Percentiles rank a stretch among this genome's conserved stretches.
phyloP scores from a whole-genome alignment of 768 basidiomycete genomes.

The Boletus rubescentipes region DNA sequence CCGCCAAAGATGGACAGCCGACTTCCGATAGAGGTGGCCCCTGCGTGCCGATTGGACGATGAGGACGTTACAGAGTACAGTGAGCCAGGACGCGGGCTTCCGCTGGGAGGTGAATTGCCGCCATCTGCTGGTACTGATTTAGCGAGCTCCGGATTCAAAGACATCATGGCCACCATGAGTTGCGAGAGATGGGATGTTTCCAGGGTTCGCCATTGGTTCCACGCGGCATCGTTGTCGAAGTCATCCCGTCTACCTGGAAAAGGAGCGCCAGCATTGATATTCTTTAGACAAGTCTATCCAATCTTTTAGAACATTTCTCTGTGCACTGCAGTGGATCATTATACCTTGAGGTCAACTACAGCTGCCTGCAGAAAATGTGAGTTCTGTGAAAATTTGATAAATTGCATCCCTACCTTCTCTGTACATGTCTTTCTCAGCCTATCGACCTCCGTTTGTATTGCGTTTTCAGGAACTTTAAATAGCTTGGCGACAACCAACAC shows the following conservation, averaged over 20 bases:
- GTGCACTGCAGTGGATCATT: not conserved
- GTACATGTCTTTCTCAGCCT: slow-evolving; percentile 62
- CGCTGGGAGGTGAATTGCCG: slow-evolving; percentile 15
- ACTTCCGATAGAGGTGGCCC: slow-evolving; percentile 65
- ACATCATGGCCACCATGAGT: slow-evolving; percentile 83
- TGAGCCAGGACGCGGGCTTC: slow-evolving; percentile 52
- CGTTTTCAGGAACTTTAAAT: slow-evolving; percentile 70
- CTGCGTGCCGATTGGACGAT: slow-evolving; percentile 48
- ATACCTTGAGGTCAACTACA: slow-evolving; percentile 81
- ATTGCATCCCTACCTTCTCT: slow-evolving; percentile 56
- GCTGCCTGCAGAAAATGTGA: slow-evolving; percentile 57
- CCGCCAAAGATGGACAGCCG: slow-evolving; percentile 56
- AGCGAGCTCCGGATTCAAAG: slow-evolving; percentile 83
- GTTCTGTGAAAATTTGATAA: not conserved
- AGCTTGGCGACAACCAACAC: slow-evolving; percentile 66
- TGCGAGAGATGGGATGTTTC: slow-evolving; percentile 87
- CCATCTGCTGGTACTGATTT: slow-evolving; percentile 67
- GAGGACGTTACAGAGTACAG: slow-evolving; percentile 46
- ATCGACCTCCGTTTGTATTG: slow-evolving; percentile 74
- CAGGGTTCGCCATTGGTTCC: slow-evolving; percentile 76
- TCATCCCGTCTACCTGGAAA: slow-evolving; percentile 89
- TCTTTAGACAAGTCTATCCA: slow-evolving; percentile 77
- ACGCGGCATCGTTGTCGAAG: slow-evolving; percentile 80
- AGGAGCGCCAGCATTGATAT: slow-evolving; percentile 77
- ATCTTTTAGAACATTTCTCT: slow-evolving; percentile 5